These are phyloP conservation scores for Diospyros lotus DNA, from an alignment of 148 eudicot genomes.

Conservation along the genomic window DNA sequence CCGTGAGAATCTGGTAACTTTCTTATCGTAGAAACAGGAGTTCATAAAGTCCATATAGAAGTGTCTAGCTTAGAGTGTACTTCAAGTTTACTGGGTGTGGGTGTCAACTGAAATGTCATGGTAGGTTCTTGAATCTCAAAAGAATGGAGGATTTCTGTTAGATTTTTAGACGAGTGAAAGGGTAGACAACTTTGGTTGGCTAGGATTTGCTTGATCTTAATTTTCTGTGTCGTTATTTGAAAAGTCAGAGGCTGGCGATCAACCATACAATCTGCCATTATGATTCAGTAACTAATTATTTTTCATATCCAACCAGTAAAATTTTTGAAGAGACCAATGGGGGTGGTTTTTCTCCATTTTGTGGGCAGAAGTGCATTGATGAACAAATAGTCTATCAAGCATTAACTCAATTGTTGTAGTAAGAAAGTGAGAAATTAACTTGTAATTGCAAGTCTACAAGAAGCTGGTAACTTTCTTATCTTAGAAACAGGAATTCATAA, in stretches of 20 bases:
- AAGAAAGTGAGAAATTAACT: no score
- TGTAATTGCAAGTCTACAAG: not conserved
- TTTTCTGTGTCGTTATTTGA: no score
- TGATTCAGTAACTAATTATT: not conserved
- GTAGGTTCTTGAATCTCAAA: no score
- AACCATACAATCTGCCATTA: not conserved
- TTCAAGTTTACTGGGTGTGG: not conserved
- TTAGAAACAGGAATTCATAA: not conserved
- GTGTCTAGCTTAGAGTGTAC: not conserved
- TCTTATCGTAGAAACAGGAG: not conserved
- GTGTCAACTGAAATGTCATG: no score
- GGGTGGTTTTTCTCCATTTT: not conserved
- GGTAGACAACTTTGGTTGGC: not conserved
- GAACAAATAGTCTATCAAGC: not conserved
- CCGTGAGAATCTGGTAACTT: constrained; percentile 5
- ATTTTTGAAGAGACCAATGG: not conserved
- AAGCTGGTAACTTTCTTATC: constrained; percentile 1
- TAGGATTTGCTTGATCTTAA: not conserved
- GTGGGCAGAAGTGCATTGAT: not conserved
- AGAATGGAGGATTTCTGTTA: no score
- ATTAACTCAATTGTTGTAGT: not conserved
- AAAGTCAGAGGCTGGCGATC: not conserved
- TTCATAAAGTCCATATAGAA: not conserved
- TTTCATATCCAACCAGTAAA: not conserved
- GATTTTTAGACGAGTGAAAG: no score